Evolutionary conservation across 2,329 filamentous ascomycete species (phyloP).

Genomic region (Cladophialophora carrionii): DNA sequence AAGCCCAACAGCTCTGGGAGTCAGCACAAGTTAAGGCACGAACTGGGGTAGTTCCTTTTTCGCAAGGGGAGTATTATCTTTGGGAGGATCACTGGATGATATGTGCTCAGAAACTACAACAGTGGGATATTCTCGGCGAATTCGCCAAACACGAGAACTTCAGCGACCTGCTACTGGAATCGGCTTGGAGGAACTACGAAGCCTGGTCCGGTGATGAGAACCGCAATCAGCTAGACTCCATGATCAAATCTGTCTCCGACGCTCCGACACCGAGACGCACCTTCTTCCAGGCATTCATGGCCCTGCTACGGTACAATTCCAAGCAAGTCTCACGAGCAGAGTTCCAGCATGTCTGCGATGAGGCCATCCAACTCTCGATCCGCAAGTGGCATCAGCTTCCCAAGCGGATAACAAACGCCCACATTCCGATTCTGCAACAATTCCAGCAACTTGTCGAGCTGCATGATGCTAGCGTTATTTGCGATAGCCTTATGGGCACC

Average conservation of each 20-base stretch:
- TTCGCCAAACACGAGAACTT: slow-evolving; percentile 99
- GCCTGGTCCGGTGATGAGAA: slow-evolving; percentile 88
- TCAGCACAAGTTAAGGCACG: slow-evolving; percentile 95
- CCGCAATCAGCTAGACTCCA: slow-evolving; percentile 83
- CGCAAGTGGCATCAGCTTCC: slow-evolving; percentile 99
- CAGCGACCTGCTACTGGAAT: slow-evolving; percentile 92
- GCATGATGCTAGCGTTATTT: slow-evolving; percentile 96
- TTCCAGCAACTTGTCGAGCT: slow-evolving; percentile 98
- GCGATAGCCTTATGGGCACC: slow-evolving; percentile 82
- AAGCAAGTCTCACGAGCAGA: slow-evolving; percentile 79
- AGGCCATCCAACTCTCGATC: slow-evolving; percentile 95
- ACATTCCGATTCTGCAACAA: slow-evolving; percentile 92
- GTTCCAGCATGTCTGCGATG: slow-evolving; percentile 89
- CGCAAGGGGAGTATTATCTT: slow-evolving; percentile 94
- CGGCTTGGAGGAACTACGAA: slow-evolving; percentile 92
- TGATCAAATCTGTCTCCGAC: slow-evolving; percentile 97
- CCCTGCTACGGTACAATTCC: slow-evolving; percentile 88
- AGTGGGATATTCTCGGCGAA: slow-evolving; percentile 97
- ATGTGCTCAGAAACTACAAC: slow-evolving; percentile 95
- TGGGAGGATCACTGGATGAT: slow-evolving; percentile 99
- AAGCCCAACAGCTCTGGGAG: slow-evolving; percentile 96
- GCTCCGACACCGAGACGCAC: slow-evolving; percentile 89
- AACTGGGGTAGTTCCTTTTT: slow-evolving; percentile 94
- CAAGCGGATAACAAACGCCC: slow-evolving; percentile 86
- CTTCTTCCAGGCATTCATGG: slow-evolving; percentile 99